Conservation (phyloP, 768 basidiomycete species). For the Dacryopinax primogenitus region DNA sequence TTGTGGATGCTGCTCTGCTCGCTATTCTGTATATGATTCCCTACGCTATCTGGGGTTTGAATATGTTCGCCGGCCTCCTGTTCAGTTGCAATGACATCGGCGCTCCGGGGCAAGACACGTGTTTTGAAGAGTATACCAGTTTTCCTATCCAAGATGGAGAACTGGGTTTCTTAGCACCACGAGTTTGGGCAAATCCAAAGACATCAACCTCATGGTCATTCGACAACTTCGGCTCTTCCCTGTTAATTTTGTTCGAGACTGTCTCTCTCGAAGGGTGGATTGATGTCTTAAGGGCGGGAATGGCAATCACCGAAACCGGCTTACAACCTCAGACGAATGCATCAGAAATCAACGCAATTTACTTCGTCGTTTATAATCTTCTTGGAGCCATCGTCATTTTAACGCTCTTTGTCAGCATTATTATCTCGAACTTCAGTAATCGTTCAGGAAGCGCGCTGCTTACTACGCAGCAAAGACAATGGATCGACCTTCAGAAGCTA, state of each 20-base stretch:
- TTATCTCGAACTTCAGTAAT: conserved; percentile 83
- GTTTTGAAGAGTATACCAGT: conserved; percentile 55
- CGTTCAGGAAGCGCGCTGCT: conserved; percentile 77
- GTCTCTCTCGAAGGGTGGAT: conserved; percentile 94
- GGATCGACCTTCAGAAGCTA: conserved; percentile 85
- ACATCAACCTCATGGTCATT: conserved; percentile 79
- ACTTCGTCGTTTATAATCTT: conserved; percentile 83
- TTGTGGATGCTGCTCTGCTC: conserved; percentile 78
- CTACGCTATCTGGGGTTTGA: conserved; percentile 86
- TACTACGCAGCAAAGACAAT: conserved; percentile 77
- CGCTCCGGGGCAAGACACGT: conserved; percentile 45
- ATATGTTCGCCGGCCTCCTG: conserved; percentile 78
- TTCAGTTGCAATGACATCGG: conserved; percentile 66
- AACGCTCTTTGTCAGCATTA: conserved; percentile 87
- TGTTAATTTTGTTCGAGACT: conserved; percentile 91
- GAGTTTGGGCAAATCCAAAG: conserved; percentile 79
- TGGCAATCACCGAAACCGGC: conserved; percentile 57
- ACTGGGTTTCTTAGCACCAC: conserved; percentile 63
- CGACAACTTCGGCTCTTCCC: conserved; percentile 67
- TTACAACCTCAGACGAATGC: conserved; percentile 60
- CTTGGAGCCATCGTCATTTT: conserved; percentile 81
- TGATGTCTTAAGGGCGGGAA: conserved; percentile 76
- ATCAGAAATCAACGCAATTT: conserved; percentile 72
- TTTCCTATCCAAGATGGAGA: conserved; percentile 44
- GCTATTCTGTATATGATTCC: conserved; percentile 87